Conservation (phyloP, 805 yeast species). For the Metschnikowia koreensis region DNA sequence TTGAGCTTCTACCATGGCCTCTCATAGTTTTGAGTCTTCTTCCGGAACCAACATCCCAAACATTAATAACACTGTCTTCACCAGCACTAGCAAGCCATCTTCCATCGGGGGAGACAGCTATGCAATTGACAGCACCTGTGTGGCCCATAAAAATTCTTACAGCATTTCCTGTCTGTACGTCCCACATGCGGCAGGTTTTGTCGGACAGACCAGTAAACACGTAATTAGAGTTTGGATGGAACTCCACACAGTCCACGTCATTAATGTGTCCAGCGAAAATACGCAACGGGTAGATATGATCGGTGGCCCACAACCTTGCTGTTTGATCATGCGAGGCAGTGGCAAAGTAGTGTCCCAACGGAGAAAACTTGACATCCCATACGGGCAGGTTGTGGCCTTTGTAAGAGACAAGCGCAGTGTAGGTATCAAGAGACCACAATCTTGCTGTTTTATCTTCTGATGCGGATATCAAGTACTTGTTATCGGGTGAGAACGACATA, state of each 20-base stretch:
- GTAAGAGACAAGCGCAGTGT: constrained; percentile 84
- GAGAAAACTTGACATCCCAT: constrained; percentile 96
- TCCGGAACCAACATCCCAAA: constrained; percentile 95
- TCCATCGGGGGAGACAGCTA: constrained; percentile 95
- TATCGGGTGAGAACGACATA: constrained; percentile 86
- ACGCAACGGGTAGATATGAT: constrained; percentile 92
- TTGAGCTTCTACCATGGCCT: constrained; percentile 88
- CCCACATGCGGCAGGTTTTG: constrained; percentile 98
- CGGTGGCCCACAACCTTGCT: constrained; percentile 96
- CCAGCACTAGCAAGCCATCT: constrained; percentile 95
- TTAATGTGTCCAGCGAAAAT: constrained; percentile 96
- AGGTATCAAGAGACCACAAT: constrained; percentile 92
- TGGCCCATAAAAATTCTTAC: constrained; percentile 93
- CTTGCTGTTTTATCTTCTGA: constrained; percentile 92
- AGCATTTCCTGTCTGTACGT: constrained; percentile 79
- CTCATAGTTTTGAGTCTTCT: constrained; percentile 85
- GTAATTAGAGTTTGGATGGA: constrained; percentile 95
- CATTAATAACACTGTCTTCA: constrained; percentile 81
- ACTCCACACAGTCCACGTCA: constrained; percentile 91
- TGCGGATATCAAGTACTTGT: constrained; percentile 70
- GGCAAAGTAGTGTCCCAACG: constrained; percentile 96
- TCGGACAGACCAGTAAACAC: constrained; percentile 94
- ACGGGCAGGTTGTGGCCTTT: constrained; percentile 96
- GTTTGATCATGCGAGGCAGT: constrained; percentile 98
- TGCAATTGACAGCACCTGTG: constrained; percentile 78